phyloP scores from a whole-genome alignment of 1,139 yeast species.

The Taphrina betulina region DNA sequence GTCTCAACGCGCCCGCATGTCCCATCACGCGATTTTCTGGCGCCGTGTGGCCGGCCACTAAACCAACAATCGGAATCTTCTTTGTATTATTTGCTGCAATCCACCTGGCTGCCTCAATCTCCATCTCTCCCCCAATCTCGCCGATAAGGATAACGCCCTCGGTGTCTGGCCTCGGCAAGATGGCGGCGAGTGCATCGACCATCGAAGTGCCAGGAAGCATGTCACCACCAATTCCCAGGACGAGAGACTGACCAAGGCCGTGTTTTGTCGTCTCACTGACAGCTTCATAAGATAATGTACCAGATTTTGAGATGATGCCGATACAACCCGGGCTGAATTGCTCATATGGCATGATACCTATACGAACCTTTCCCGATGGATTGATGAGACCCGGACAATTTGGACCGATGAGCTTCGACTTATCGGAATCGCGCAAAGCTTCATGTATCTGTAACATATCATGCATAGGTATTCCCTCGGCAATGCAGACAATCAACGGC shows the following conservation, averaged over 20 bases:
- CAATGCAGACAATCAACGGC: constrained; percentile 24
- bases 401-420: constrained; percentile 19
- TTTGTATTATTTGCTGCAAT: not conserved
- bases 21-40: constrained; percentile 26
- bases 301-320: constrained; percentile 29
- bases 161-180: constrained; percentile 14
- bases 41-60: constrained; percentile 29
- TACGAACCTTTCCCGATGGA: constrained; percentile 11
- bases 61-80: constrained; percentile 18
- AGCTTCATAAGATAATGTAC: constrained; percentile 25
- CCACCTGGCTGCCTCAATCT: constrained; percentile 25
- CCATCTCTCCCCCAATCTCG: constrained; percentile 29
- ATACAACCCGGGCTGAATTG: constrained; percentile 19
- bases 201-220: constrained; percentile 27
- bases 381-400: constrained; percentile 29
- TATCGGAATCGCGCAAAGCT: constrained; percentile 4
- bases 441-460: constrained; percentile 23
- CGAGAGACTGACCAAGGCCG: constrained; percentile 27
- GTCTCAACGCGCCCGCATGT: constrained; percentile 27
- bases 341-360: constrained; percentile 30
- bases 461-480: constrained; percentile 24
- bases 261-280: constrained; percentile 20
- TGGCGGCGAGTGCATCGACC: constrained; percentile 23
- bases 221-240: constrained; percentile 30
- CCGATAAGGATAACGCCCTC: constrained; percentile 19